Conservation (phyloP, 23 red algal genomes). For the Chondrus crispus region DNA sequence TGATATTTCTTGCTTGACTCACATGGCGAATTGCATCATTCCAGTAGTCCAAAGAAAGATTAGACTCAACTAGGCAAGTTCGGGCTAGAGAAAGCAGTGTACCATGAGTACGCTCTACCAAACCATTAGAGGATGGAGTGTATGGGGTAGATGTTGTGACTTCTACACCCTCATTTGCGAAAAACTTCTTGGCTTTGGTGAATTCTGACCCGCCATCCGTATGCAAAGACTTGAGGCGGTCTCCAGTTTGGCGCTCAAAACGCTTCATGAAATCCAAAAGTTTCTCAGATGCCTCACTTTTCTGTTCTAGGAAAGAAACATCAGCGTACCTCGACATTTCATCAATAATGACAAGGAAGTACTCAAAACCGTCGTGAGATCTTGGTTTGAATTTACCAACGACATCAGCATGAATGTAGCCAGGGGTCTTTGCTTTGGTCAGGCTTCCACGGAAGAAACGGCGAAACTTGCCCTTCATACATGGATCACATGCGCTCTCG, state of each 20-base stretch:
- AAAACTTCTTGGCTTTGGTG: too few relatives aligned
- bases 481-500: slow-evolving; percentile 6
- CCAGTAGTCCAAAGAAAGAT: not conserved
- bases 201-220: slow-evolving; percentile 34
- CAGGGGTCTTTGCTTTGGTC: slow-evolving; percentile 9
- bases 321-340: slow-evolving; percentile 15
- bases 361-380: not conserved
- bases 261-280: not conserved
- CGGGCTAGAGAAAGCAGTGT: not conserved
- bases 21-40: slow-evolving; percentile 18
- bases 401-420: slow-evolving; percentile 15
- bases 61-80: not conserved
- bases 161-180: not conserved
- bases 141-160: not conserved
- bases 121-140: slow-evolving; percentile 33
- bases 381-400: slow-evolving; percentile 28
- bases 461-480: slow-evolving; percentile 1
- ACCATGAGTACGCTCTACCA: slow-evolving; percentile 11
- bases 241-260: slow-evolving; percentile 27
- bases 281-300: slow-evolving; percentile 23
- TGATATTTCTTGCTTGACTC: not conserved
- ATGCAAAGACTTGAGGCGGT: not conserved
- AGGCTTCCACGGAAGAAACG: not conserved
- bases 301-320: not conserved
- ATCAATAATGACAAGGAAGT: slow-evolving; percentile 20